These are phyloP conservation scores for Colletotrichum kahawae DNA, from an alignment of 2,329 filamentous ascomycete genomes.

Conservation along the genomic window DNA sequence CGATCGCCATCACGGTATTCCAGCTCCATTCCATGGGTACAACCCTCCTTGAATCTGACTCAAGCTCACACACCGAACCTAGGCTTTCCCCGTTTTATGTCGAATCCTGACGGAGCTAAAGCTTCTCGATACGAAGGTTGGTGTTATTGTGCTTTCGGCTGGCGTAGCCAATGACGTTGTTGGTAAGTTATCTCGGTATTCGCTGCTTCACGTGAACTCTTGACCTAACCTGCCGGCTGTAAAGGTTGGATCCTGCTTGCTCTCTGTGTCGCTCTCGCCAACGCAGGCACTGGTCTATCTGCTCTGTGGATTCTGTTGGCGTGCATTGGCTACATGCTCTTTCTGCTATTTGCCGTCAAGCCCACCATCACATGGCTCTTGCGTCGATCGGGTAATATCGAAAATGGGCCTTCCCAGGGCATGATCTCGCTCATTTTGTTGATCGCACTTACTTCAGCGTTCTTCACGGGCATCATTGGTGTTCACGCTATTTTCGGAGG, in stretches of 20 bases:
- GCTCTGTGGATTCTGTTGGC: conserved; percentile 85
- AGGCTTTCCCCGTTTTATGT: conserved; percentile 85
- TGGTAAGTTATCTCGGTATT: conserved; percentile 64
- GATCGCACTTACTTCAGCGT: conserved; percentile 78
- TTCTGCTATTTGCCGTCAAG: conserved; percentile 74
- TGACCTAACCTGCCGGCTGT: conserved; percentile 50
- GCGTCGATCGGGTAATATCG: conserved; percentile 74
- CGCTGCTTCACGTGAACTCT: conserved; percentile 48
- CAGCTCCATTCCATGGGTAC: no score
- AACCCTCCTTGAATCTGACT: background rate
- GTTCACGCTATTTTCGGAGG: conserved; percentile 95
- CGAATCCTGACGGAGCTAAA: conserved; percentile 93
- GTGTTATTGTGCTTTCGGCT: conserved; percentile 86
- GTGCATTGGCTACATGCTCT: conserved; percentile 75
- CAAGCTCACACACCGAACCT: conserved; percentile 1
- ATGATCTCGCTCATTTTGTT: conserved; percentile 85
- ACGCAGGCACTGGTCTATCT: conserved; percentile 80
- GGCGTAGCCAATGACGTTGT: conserved; percentile 87
- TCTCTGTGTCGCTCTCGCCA: conserved; percentile 91
- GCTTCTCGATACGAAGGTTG: conserved; percentile 80
- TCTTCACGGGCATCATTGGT: conserved; percentile 89
- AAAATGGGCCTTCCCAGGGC: conserved; percentile 86
- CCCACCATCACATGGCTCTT: conserved; percentile 79
- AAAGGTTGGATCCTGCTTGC: conserved; percentile 82
- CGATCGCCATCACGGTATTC: conserved; percentile 79